Percentiles rank a stretch among this genome's conserved stretches.
Evolutionary conservation across 1,284 basidiomycete species (phyloP).

Genomic region (Ustilago xerochloae): DNA sequence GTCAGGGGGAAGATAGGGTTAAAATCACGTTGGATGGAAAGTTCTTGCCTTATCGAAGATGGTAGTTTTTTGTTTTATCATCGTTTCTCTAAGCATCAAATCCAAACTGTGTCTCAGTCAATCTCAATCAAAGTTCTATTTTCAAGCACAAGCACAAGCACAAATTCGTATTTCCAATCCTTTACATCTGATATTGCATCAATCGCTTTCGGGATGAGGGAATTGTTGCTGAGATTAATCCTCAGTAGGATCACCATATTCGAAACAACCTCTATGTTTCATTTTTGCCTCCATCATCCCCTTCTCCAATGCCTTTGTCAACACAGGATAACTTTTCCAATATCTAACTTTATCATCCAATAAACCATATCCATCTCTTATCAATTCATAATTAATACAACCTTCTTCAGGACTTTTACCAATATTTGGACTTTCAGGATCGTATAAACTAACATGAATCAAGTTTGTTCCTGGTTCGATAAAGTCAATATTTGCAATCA

Average conservation of each 20-base stretch:
- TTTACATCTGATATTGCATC: too few species aligned
- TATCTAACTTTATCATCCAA: conserved; percentile 54
- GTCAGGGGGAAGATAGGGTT: conserved; percentile 56
- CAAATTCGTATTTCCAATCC: too few species aligned
- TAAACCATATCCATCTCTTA: conserved; percentile 53
- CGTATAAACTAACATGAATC: conserved; percentile 57
- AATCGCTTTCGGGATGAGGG: too few species aligned
- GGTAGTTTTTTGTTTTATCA: conserved; percentile 21
- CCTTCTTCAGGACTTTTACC: conserved; percentile 44
- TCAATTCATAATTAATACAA: conserved; percentile 57
- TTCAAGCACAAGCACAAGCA: too few species aligned
- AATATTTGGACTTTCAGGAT: conserved; percentile 49
- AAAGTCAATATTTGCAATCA: conserved; percentile 64
- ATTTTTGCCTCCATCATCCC: conserved; percentile 50
- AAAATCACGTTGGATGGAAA: conserved; percentile 64
- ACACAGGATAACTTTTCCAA: conserved; percentile 46
- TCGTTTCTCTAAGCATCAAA: not conserved
- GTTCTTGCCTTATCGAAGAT: conserved; percentile 56
- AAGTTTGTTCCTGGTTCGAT: conserved; percentile 41
- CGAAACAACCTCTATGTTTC: conserved; percentile 54
- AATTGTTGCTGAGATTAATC: conserved; percentile 20
- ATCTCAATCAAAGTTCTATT: not conserved
- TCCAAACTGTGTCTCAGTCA: not conserved
- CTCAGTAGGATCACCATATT: conserved; percentile 58
- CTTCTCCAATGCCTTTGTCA: conserved; percentile 39